phyloP scores from a whole-genome alignment of 495 filamentous ascomycete species.

The Neurospora tetrasperma region DNA sequence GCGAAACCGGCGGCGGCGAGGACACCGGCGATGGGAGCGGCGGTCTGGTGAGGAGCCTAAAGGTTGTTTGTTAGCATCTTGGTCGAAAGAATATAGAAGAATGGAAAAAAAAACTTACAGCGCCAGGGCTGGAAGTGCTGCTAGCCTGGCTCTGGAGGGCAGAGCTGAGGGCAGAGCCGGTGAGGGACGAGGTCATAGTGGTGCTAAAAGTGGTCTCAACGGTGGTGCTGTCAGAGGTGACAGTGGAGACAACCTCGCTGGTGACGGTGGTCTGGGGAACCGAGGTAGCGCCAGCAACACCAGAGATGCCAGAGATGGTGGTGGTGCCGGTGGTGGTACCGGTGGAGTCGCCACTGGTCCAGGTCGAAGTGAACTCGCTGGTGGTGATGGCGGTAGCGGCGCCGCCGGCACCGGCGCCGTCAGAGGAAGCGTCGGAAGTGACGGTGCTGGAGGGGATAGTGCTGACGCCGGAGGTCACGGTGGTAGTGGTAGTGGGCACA shows the following conservation, averaged over 20 bases:
- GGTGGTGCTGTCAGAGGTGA: conserved; percentile 4
- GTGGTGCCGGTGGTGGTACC: conserved; percentile 17
- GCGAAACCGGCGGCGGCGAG: conserved; percentile 28
- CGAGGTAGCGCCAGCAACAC: conserved; percentile 11
- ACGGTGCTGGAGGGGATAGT: conserved; percentile 12
- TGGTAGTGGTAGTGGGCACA: conserved; percentile 16
- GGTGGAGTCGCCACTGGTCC: conserved; percentile 12
- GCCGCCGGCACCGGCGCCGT: conserved; percentile 1
- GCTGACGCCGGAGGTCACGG: conserved; percentile 21
- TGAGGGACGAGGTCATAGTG: conserved; percentile 8
- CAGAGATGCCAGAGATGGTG: conserved; percentile 10
- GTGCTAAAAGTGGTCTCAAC: conserved; percentile 10
- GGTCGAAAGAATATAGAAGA: neutral
- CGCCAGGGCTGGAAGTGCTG: neutral
- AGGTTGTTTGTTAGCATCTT: neutral
- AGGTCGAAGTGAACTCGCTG: conserved; percentile 23
- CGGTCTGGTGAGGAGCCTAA: conserved; percentile 21
- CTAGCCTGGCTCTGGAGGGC: conserved; percentile 7
- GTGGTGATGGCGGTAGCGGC: conserved; percentile 21
- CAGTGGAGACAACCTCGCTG: conserved; percentile 6
- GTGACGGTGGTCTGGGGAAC: conserved; percentile 5
- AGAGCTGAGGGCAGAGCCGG: conserved; percentile 7
- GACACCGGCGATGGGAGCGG: conserved; percentile 22
- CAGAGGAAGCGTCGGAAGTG: conserved; percentile 3
- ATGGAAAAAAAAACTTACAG: neutral